Conservation (phyloP, 495 filamentous ascomycete species). For the Elaphomyces granulatus region DNA sequence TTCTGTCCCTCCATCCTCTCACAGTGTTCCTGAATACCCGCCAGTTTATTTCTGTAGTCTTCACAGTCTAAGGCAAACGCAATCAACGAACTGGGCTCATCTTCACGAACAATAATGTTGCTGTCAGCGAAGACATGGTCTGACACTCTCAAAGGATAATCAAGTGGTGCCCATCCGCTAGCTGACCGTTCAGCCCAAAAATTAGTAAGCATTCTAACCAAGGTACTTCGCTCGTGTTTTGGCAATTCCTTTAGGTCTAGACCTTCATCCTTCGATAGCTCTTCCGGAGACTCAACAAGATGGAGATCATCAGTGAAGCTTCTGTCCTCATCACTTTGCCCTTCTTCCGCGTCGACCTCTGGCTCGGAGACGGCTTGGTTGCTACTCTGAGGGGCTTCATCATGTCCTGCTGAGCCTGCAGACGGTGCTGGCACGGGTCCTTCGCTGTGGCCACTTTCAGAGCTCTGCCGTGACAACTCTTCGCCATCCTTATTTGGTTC, state of each 20-base stretch:
- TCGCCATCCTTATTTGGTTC: conserved; percentile 17
- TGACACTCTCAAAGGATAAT: conserved; percentile 74
- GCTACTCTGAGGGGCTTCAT: conserved; percentile 32
- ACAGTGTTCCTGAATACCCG: conserved; percentile 48
- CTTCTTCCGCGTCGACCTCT: conserved; percentile 54
- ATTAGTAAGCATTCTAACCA: conserved; percentile 87
- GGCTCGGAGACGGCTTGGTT: conserved; percentile 37
- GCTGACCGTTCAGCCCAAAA: conserved; percentile 98
- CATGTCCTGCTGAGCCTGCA: conserved; percentile 33
- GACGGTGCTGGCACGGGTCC: conserved; percentile 13
- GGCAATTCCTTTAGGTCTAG: conserved; percentile 60
- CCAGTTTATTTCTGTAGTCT: conserved; percentile 71
- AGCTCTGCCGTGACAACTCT: conserved; percentile 14
- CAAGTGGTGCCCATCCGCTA: conserved; percentile 86
- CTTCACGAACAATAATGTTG: conserved; percentile 94
- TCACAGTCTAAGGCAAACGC: conserved; percentile 77
- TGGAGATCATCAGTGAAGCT: conserved; percentile 55
- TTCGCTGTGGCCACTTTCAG: conserved; percentile 10
- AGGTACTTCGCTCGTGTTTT: conserved; percentile 77
- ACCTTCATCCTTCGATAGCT: conserved; percentile 43
- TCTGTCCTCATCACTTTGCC: conserved; percentile 52
- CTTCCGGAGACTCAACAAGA: conserved; percentile 50
- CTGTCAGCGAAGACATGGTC: conserved; percentile 97
- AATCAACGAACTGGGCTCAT: conserved; percentile 92
- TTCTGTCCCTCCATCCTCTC: conserved; percentile 23